These are phyloP conservation scores for Physcomitrellopsis africana DNA, from an alignment of 225 moss, liverwort and hornwort species.

Conservation along the genomic window DNA sequence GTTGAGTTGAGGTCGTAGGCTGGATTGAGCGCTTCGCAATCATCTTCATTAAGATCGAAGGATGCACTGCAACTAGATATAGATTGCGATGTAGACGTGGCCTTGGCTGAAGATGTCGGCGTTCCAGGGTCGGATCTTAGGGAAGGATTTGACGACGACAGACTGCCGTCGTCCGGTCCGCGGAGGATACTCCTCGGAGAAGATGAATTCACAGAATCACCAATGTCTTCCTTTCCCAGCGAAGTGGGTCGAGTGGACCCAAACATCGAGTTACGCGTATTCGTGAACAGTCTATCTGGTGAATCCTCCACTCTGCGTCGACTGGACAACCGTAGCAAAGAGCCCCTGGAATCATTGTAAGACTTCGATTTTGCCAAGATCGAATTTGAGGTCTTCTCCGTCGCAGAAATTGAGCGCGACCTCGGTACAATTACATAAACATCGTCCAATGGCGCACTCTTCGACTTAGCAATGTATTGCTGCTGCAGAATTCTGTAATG, in stretches of 20 bases:
- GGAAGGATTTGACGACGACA: slow-evolving; percentile 76
- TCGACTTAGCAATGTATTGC: slow-evolving; percentile 35
- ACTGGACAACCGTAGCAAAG: not conserved
- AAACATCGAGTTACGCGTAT: slow-evolving; percentile 32
- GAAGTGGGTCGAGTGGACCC: not conserved
- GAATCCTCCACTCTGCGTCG: slow-evolving; percentile 23
- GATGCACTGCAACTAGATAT: slow-evolving; percentile 51
- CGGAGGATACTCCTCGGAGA: slow-evolving; percentile 82
- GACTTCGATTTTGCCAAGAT: slow-evolving; percentile 41
- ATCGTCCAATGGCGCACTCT: slow-evolving; percentile 40
- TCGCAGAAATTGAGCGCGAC: not conserved
- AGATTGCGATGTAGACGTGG: slow-evolving; percentile 36
- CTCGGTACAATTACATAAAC: slow-evolving; percentile 25
- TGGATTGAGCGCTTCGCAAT: slow-evolving; percentile 25
- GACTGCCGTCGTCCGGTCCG: slow-evolving; percentile 73
- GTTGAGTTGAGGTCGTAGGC: slow-evolving; percentile 34
- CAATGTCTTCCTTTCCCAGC: slow-evolving; percentile 8
- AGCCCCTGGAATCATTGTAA: not conserved
- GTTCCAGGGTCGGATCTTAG: slow-evolving; percentile 52
- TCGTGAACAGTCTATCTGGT: slow-evolving; percentile 27
- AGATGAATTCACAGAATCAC: slow-evolving; percentile 25
- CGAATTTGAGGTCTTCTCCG: not conserved
- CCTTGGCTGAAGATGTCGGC: slow-evolving; percentile 44
- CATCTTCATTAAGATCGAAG: slow-evolving; percentile 43
- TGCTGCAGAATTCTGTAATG: slow-evolving; percentile 23